Base-by-base conservation (phyloP, 2,329 filamentous ascomycete genomes). In the Leptographium flavum region DNA sequence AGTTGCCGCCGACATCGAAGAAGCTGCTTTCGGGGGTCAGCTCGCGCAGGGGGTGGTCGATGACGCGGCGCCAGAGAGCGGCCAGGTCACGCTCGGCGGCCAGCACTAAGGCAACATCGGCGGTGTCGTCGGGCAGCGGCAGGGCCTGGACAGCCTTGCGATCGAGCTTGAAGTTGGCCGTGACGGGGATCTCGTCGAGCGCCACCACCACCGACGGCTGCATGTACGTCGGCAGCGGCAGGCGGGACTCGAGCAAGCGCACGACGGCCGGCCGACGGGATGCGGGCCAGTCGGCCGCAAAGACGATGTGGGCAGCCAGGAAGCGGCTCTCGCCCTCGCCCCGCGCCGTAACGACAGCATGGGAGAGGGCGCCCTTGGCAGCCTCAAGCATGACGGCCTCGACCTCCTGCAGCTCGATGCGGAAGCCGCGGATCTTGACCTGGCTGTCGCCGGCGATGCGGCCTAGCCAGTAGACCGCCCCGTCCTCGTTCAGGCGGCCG, bases 391-490 rank as follows among this genome's bases (percentile, higher is more conserved):
- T 23, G 28, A 8, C 4, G 19, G 4, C 3, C 40, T 42, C 40
- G 21, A 42, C 25, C 11, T 42, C 43, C 45, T 76, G 73, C 8
- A 78, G 66, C 55, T 79, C 73, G 39, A 79, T 70, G 21, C 74
- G 70, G 55, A 77, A 76, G 7, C 74, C 73, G 66, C 76, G 74
- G 54, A 78, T 66, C 58, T 79, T 79, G 47, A 79, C 69, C 55
- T 79, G 74, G 48, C 77, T 73, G 51, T 79, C 74, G n/a, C 63
- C 63, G 7, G 6, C 19, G 19, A 22, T 10, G 32, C 74, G 67
- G 3, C 74, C 73, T 32, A 74, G 64, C 21, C 69, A 71, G 33
- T 72, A 63, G 33, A 79, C 60, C 21, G 63, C 65, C 7, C 74
- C 74, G 51, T 74, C 67, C 2, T 60, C 53, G 28, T 62, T 61